phyloP scores from a whole-genome alignment of 1,284 basidiomycete species.

The Boletellus deceptivus region DNA sequence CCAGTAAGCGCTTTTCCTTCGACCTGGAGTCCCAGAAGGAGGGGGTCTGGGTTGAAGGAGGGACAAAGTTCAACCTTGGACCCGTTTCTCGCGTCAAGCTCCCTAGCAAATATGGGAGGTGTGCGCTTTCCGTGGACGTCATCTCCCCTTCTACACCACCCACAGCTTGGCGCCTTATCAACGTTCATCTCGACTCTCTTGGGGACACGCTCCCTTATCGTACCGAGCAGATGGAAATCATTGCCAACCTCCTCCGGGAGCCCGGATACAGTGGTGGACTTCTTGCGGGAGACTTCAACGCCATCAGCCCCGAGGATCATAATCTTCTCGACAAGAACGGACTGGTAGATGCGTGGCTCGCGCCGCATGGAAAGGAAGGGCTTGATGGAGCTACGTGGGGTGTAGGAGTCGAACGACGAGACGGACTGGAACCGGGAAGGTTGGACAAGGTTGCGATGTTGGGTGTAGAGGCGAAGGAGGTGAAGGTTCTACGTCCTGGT shows the following conservation, averaged over 20 bases:
- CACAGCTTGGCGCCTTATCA: not conserved
- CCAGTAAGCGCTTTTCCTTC: conserved; percentile 33
- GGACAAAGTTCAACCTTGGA: not conserved
- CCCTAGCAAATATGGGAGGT: not conserved
- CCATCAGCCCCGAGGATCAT: conserved; percentile 41
- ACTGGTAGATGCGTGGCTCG: not conserved
- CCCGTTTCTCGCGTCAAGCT: not conserved
- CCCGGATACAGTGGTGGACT: conserved; percentile 38
- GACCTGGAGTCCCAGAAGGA: not conserved
- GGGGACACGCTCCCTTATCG: not conserved
- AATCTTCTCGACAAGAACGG: conserved; percentile 20
- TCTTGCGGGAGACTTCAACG: conserved; percentile 46
- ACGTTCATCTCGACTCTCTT: conserved; percentile 2
- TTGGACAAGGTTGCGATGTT: not conserved
- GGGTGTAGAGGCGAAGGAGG: not conserved
- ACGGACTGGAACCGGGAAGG: not conserved
- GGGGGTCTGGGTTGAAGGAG: not conserved
- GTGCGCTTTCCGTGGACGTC: not conserved
- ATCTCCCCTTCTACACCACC: not conserved
- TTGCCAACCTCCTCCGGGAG: conserved; percentile 39
- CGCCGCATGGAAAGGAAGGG: not conserved
- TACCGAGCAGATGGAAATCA: conserved; percentile 29
- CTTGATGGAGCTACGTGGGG: not conserved
- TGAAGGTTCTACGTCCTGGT: not conserved
- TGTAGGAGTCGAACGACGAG: not conserved